phyloP scores from a whole-genome alignment of 257 asterid species.

The Gardenia jasminoides region DNA sequence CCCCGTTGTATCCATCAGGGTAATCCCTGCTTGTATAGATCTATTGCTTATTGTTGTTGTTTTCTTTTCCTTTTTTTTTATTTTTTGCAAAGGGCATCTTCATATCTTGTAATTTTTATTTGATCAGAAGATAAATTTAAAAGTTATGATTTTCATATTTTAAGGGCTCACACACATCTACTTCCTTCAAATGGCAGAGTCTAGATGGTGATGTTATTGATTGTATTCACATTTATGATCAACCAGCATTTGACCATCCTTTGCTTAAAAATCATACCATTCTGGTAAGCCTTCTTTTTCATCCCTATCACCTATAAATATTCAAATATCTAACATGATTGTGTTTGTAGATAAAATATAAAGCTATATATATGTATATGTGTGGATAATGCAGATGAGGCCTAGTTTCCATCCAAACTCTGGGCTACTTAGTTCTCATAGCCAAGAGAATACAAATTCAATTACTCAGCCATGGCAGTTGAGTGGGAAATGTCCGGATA shows the following conservation, averaged over 20 bases:
- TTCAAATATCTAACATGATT: background rate
- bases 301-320: background rate
- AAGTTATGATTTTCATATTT: no score
- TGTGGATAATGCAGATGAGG: conserved; percentile 40
- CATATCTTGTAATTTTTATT: no score
- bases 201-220: background rate
- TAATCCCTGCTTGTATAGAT: no score
- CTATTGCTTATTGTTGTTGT: no score
- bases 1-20: background rate
- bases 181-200: background rate
- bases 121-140: no score
- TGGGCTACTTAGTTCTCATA: conserved; percentile 19
- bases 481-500: conserved; percentile 60
- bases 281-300: background rate
- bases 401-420: conserved; percentile 69
- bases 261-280: background rate
- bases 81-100: no score
- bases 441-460: conserved; percentile 31
- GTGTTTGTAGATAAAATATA: no score
- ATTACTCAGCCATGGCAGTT: conserved; percentile 59
- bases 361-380: background rate
- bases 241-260: background rate
- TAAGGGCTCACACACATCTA: no score
- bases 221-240: background rate
- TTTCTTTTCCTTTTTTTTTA: no score